Percentiles rank a stretch among this genome's conserved stretches.
Conservation (phyloP, 2,329 filamentous ascomycete genomes). For the Colletotrichum zoysiae region DNA sequence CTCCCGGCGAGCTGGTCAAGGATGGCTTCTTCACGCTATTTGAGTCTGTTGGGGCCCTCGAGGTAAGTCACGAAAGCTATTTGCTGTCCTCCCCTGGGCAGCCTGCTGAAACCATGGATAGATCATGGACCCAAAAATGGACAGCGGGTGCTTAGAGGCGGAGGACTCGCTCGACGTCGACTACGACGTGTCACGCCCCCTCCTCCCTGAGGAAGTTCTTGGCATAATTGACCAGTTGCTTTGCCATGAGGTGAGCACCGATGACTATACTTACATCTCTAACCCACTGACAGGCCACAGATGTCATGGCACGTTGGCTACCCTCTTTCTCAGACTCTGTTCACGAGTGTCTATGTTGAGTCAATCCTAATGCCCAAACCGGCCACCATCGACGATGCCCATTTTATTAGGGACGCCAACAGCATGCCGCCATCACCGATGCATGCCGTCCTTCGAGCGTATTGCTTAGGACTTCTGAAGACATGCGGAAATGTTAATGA, state of each 20-base stretch:
- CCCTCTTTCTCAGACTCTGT: constrained; percentile 91
- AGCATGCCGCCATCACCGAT: constrained; percentile 56
- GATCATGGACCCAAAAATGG: constrained; percentile 99
- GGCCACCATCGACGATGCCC: constrained; percentile 71
- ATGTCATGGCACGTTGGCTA: constrained; percentile 99
- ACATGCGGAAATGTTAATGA: constrained; percentile 83
- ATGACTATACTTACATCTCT: not conserved
- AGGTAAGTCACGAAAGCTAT: constrained; percentile 61
- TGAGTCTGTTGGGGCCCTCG: constrained; percentile 89
- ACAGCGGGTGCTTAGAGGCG: constrained; percentile 85
- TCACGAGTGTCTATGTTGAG: constrained; percentile 93
- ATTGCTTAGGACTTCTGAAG: constrained; percentile 88
- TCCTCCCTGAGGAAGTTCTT: constrained; percentile 84
- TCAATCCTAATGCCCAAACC: constrained; percentile 80
- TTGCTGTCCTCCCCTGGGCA: not conserved
- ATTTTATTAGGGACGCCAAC: constrained; percentile 63
- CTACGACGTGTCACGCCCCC: constrained; percentile 77
- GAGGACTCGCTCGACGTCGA: constrained; percentile 87
- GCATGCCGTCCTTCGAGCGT: constrained; percentile 80
- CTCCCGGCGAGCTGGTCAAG: constrained; percentile 87
- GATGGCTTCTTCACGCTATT: constrained; percentile 96
- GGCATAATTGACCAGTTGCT: constrained; percentile 95
- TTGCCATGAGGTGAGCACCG: constrained; percentile 79
- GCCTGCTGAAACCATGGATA: constrained; percentile 54
- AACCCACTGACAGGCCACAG: constrained; percentile 55